Base-by-base conservation (phyloP, 805 yeast species). In the Ogataea methanolica region DNA sequence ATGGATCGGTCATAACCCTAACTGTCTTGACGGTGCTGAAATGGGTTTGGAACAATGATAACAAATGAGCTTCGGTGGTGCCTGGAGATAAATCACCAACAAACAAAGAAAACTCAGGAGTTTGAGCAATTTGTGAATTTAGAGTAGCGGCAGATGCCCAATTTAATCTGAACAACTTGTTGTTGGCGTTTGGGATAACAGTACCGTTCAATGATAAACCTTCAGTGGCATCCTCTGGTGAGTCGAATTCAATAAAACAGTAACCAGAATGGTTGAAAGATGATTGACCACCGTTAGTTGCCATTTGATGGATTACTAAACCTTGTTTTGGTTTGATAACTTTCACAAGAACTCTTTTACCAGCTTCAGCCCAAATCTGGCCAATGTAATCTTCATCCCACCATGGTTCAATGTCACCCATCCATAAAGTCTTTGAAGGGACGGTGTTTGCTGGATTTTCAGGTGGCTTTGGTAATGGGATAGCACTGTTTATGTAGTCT, bases 131-230 rank as follows among this genome's bases (percentile, higher is more conserved):
- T 42, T 85, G 85, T 4, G 90, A 82, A 37, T 77, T 70, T 50
- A 86, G 68, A 12, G 92, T 86, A 9, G 92, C 92, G 15, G 89
- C 90, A 29, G 85, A 76, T 1, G 95, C 94, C 95, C 95, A 86
- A 59, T 86, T 86, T 52, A 86, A 74, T 57, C 92, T 73, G 62
- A 85, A 85, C 36, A 77, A 71, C 66, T 87, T 80, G 61, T 79
- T 79, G 34, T 62, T 62, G 6, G 73, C 56, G 54, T 80, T 83
- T 16, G 90, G 89, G 38, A 86, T 72, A 36, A 75, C 68, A 8
- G 79, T 73, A 6, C 91, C 88, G 60, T 86, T 86, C 41, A 84
- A 67, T 9, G 82, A 69, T 44, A 86, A 67, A 0, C 88, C 92
- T 45, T 75, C 77, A 53, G 80, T 82, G 5, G 92, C 91, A 55